Base-by-base conservation (phyloP, 768 basidiomycete genomes). In the Suillus subalutaceus region DNA sequence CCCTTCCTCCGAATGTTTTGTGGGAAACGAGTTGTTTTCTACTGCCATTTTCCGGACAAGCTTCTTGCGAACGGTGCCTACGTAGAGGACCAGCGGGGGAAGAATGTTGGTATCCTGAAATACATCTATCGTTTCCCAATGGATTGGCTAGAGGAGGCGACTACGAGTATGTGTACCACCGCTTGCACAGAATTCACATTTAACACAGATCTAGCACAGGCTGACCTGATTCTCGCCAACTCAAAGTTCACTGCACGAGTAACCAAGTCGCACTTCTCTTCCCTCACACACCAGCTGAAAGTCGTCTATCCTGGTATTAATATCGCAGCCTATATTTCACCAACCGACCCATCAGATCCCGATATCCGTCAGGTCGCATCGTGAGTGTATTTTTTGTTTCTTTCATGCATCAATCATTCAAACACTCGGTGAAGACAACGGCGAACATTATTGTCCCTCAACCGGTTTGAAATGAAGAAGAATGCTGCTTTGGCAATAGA, bases 251-350 rank as follows among this genome's bases (percentile, higher is more conserved):
- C 96, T 0, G 86, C 89, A n/a, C 78, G 89, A 32, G 86, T 98
- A 0, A 96, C 96, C 74, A 83, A 81, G 66, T 80, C 84, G 3
- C 88, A 94, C 69, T 93, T 99, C 72, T 82, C 86, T 0, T 88
- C 88, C 2, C 88, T 99, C 52, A 68, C 64, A 2, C 80, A 81
- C 32, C 80, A 77, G 0, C 94, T 91, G 4, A 83, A 81, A 46
- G 90, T 97, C n/a, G 89, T 98, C n/a, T 96, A 98, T 75, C 97
- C 97, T 1, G 95, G 96, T 0, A 95, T 99, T 66, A 95, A 97
- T 70, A 79, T 94, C 20, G 79, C 84, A 4, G 88, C 89, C 0
- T 98, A 97, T 70, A 85, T 85, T 38, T 64, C 74, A 63, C 72
- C 79, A 0, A 73, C 84, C 10, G 78, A 85, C 65, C 65, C 68